These are phyloP conservation scores for Elaeis oleifera DNA, from an alignment of 202 grass and related monocot genomes.

Conservation along the genomic window DNA sequence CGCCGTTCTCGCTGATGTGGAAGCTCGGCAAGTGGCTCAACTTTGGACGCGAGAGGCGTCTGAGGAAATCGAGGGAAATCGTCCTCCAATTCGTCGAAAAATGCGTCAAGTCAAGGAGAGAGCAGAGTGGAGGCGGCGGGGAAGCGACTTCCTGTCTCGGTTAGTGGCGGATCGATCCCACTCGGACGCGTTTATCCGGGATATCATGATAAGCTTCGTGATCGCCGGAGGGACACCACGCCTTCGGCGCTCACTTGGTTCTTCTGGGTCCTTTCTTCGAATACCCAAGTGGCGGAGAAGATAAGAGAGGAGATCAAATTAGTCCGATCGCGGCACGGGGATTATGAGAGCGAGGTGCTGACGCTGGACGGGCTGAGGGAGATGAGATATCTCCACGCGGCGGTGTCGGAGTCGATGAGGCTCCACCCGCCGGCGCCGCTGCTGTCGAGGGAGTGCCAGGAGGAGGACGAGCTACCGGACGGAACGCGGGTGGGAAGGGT, in stretches of 20 bases:
- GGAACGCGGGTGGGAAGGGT: background rate
- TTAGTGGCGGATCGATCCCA: background rate
- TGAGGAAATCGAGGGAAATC: too few species aligned
- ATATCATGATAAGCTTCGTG: conserved; percentile 2
- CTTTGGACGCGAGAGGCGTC: too few species aligned
- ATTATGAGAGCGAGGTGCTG: background rate
- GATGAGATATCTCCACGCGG: conserved; percentile 1
- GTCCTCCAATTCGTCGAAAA: conserved; percentile 6
- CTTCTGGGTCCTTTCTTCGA: background rate
- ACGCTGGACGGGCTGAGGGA: background rate
- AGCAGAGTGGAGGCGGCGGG: background rate
- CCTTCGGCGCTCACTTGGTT: conserved; percentile 2
- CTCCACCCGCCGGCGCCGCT: conserved; percentile 1
- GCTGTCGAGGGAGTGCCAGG: background rate
- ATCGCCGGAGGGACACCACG: conserved; percentile 2
- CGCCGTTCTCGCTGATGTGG: background rate
- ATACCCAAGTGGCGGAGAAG: background rate
- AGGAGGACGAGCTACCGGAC: background rate
- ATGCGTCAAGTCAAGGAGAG: background rate
- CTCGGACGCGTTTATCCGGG: conserved; percentile 4
- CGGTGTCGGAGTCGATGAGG: conserved; percentile 1
- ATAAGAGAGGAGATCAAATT: background rate
- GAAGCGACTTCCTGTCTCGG: background rate
- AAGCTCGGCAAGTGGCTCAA: too few species aligned
- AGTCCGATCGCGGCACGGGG: background rate